Conservation (phyloP, 352 stramenopile species). For the Phytophthora brassicae region DNA sequence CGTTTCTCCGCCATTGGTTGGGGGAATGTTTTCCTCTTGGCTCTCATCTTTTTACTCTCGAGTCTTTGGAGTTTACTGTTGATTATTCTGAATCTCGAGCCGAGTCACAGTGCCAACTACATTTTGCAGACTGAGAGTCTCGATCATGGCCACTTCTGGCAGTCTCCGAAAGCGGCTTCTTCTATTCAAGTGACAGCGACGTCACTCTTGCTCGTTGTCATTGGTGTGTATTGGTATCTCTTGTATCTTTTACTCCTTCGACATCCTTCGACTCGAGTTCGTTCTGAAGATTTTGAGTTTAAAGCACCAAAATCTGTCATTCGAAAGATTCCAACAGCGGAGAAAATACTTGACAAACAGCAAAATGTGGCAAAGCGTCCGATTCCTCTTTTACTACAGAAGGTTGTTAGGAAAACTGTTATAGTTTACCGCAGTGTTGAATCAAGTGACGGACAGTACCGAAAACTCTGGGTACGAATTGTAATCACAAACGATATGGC, state of each 20-base stretch:
- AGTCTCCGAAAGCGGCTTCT: conserved; percentile 2
- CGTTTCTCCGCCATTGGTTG: conserved; percentile 22
- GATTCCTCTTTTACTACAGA: background rate
- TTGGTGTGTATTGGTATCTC: conserved; percentile 25
- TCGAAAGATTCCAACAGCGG: background rate
- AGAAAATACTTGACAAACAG: background rate
- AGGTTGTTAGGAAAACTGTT: background rate
- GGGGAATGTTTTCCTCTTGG: conserved; percentile 16
- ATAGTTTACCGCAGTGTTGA: conserved; percentile 14
- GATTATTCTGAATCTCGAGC: conserved; percentile 34
- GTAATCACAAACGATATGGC: background rate
- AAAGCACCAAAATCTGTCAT: background rate
- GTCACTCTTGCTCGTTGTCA: conserved; percentile 14
- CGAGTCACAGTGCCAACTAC: conserved; percentile 36
- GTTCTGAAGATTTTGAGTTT: background rate
- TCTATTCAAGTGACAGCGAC: conserved; percentile 5
- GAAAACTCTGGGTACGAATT: conserved; percentile 28
- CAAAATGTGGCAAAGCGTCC: background rate
- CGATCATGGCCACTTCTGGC: conserved; percentile 31
- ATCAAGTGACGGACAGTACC: conserved; percentile 26
- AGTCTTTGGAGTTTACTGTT: conserved; percentile 37
- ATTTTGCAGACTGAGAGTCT: conserved; percentile 36
- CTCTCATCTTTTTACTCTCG: conserved; percentile 26
- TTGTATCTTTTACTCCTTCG: conserved; percentile 20
- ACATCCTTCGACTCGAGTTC: conserved; percentile 8